Conservation (phyloP, 1,284 basidiomycete genomes). For the Laetiporus sulphureus region DNA sequence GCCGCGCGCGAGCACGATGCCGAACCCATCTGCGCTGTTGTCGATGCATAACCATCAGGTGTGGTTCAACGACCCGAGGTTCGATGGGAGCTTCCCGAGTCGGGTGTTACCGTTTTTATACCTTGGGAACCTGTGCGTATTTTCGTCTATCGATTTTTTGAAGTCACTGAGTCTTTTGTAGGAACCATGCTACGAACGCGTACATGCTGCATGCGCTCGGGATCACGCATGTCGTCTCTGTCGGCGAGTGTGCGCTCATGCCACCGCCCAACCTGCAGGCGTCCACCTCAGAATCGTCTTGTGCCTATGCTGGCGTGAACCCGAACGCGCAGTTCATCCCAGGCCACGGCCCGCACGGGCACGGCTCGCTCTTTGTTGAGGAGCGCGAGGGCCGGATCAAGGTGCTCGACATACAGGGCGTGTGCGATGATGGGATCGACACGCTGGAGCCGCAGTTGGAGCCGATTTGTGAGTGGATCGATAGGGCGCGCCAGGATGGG, state of each 20-base stretch:
- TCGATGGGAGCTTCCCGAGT: constrained; percentile 95
- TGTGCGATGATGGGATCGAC: constrained; percentile 95
- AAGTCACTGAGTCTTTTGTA: constrained; percentile 23
- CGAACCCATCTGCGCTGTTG: constrained; percentile 56
- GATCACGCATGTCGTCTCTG: constrained; percentile 96
- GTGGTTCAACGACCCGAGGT: constrained; percentile 91
- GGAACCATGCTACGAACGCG: constrained; percentile 90
- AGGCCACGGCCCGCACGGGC: constrained; percentile 41
- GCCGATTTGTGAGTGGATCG: constrained; percentile 91
- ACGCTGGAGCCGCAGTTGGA: constrained; percentile 85
- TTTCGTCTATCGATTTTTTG: constrained; percentile 8
- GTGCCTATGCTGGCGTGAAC: constrained; percentile 19
- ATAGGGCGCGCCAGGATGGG: constrained; percentile 72
- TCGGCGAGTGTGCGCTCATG: constrained; percentile 88
- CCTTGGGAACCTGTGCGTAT: constrained; percentile 84
- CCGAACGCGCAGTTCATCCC: constrained; percentile 34
- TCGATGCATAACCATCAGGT: constrained; percentile 66
- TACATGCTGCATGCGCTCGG: constrained; percentile 95
- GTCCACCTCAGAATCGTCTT: constrained; percentile 7
- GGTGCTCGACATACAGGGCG: constrained; percentile 83
- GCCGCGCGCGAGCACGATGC: constrained; percentile 64
- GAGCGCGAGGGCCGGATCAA: constrained; percentile 83
- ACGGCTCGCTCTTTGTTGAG: constrained; percentile 82
- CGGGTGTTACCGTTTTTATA: constrained; percentile 93
- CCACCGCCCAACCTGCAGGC: constrained; percentile 44